phyloP scores from a whole-genome alignment of 192 early-diverging fungal species.

The Dissophora ornata region DNA sequence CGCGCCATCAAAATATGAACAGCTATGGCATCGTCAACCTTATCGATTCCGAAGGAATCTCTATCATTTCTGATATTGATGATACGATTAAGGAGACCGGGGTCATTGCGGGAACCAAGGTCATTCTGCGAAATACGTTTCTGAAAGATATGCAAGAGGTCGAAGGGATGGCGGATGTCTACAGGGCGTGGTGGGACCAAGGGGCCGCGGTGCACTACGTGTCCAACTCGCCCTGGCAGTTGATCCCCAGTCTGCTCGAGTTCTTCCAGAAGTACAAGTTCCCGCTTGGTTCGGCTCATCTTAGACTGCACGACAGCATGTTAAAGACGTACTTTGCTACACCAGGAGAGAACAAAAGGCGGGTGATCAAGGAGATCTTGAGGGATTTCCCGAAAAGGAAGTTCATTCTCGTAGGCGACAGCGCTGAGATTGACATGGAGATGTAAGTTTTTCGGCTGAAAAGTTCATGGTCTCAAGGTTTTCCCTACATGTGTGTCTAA shows the following conservation, averaged over 20 bases:
- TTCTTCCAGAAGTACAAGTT: slow-evolving; percentile 82
- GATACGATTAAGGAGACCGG: slow-evolving; percentile 95
- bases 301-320: slow-evolving; percentile 60
- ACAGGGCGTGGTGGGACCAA: slow-evolving; percentile 66
- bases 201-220: slow-evolving; percentile 88
- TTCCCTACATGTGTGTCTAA: too few relatives aligned
- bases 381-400: slow-evolving; percentile 82
- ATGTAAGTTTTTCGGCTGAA: slow-evolving; percentile 59
- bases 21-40: slow-evolving; percentile 66
- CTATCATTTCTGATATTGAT: slow-evolving; percentile 91
- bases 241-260: slow-evolving; percentile 77
- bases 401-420: slow-evolving; percentile 92
- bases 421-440: slow-evolving; percentile 91
- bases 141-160: slow-evolving; percentile 77
- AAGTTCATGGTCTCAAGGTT: too few relatives aligned
- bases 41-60: slow-evolving; percentile 77
- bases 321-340: slow-evolving; percentile 53
- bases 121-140: slow-evolving; percentile 75
- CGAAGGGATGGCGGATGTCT: slow-evolving; percentile 83
- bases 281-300: slow-evolving; percentile 82
- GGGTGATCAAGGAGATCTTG: slow-evolving; percentile 42
- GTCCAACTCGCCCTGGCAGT: slow-evolving; percentile 89
- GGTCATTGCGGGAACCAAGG: slow-evolving; percentile 77
- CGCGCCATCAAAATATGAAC: slow-evolving; percentile 23
- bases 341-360: slow-evolving; percentile 23